Evolutionary conservation across 257 asterid species (phyloP), one percentile per base, ranked within the genome.

Genomic region (Ilex asprella): DNA sequence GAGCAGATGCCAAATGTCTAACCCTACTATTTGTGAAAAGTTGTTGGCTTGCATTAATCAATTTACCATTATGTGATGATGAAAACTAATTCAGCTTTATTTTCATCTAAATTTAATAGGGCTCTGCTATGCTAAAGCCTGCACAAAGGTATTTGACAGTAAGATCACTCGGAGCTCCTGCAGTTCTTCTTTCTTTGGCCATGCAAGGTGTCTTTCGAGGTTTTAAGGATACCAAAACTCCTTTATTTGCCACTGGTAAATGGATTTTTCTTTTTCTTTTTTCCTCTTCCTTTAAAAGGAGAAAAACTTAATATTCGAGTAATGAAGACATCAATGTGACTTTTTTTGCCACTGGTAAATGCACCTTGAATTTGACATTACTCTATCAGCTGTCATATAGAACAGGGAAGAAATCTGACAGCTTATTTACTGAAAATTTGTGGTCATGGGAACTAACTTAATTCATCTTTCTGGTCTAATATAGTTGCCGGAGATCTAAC

Each of bases 131-230:
- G 97, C 72, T 87, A 12, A 52, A 69, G 14, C 96, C 93, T 0
- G 99, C 96, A 52, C 69, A 8, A 5, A 89, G 82, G 84, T 92
- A 89, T 68, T 74, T 92, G 54, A 78, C 79, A 10, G 67, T 92
- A 59, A 79, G 97, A 76, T 81, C 99, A 56, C 79, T 92, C 2
- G 99, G 97, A 43, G 94, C 99, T 8, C 99, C 97, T 3, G 99
- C 99, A 10, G 95, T 92, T 27, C 96, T 91, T 43, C 89, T 92
- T 35, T 89, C 97, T 21, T 70, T 92, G 67, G 90, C 98, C 14
- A 88, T 86, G 95, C 98, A 92, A 76, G 98, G 98, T 0, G 82
- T 86, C 50, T 92, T 92, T 66, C 89, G 99, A 6, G 99, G 99
- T 46, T 82, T 92, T 46, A 92, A 92, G 77, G 97, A 92, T 56